A percentile compares a stretch with the other conserved stretches of the same genome.
phyloP scores from a whole-genome alignment of 1,284 basidiomycete genomes.

The Coniophora puteana region DNA sequence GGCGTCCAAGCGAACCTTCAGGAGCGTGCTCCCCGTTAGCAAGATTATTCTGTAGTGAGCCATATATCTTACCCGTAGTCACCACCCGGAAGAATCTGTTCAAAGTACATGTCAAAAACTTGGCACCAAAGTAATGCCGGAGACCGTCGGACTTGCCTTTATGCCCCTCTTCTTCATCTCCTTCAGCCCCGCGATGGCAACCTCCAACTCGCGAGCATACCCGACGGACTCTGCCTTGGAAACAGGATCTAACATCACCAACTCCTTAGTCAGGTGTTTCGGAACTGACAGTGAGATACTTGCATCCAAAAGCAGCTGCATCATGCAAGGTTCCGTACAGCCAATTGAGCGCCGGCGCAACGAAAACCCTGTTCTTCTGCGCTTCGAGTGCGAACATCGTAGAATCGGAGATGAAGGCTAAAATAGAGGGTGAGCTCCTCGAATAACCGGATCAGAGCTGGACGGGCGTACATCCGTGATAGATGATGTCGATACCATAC shows the following conservation, averaged over 20 bases:
- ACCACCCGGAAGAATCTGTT: constrained; percentile 9
- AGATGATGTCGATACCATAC: constrained; percentile 14
- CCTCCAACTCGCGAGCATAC: constrained; percentile 9
- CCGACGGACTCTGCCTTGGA: constrained; percentile 7
- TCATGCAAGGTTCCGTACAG: constrained; percentile 9
- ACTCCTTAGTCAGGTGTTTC: background rate
- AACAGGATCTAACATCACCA: background rate
- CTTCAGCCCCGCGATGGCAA: constrained; percentile 12
- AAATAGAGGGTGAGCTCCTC: background rate
- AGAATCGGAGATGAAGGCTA: constrained; percentile 12
- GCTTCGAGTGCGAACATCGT: constrained; percentile 15
- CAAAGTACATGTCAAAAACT: background rate
- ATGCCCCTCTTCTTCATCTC: constrained; percentile 15
- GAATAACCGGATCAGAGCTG: background rate
- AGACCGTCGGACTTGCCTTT: constrained; percentile 1
- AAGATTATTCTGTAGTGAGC: background rate
- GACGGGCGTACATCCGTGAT: constrained; percentile 8
- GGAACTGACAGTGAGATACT: too few species aligned
- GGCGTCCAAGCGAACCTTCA: constrained; percentile 19
- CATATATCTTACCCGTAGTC: constrained; percentile 5
- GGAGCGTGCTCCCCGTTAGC: constrained; percentile 4
- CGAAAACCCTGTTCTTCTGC: constrained; percentile 14
- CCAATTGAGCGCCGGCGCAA: constrained; percentile 15
- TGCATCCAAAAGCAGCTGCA: constrained; percentile 5
- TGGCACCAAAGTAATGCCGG: background rate